Percentiles rank a stretch among this genome's conserved stretches.
Evolutionary conservation across 2,329 filamentous ascomycete species (phyloP).

Genomic region (Teratosphaeria zuluensis): DNA sequence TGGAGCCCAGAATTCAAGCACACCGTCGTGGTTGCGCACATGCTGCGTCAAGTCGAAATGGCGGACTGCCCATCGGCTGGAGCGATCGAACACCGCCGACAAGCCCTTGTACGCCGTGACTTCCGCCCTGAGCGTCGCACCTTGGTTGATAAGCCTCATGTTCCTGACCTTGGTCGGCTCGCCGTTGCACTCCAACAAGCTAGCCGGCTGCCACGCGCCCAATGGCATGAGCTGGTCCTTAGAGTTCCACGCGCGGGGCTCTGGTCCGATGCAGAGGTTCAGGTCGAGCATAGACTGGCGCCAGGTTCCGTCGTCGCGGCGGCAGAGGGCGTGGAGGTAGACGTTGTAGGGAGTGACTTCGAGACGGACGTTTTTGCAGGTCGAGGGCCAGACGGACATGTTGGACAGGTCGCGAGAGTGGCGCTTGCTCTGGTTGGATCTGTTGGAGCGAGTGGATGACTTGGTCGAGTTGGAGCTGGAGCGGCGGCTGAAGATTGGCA

Average conservation of each 20-base stretch:
- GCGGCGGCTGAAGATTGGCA: background rate
- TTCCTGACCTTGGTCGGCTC: background rate
- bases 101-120: background rate
- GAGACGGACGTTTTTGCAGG: background rate
- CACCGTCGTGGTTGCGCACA: background rate
- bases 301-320: background rate
- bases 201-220: background rate
- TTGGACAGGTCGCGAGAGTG: background rate
- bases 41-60: background rate
- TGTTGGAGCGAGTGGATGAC: background rate
- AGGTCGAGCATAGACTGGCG: background rate
- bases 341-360: background rate
- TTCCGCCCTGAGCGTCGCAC: background rate
- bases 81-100: background rate
- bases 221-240: background rate
- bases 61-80: background rate
- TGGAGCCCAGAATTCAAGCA: background rate
- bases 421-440: background rate
- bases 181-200: background rate
- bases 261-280: background rate
- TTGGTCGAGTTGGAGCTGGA: background rate
- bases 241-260: background rate
- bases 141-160: background rate
- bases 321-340: background rate
- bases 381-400: background rate